These are phyloP conservation scores for Pyrenophora graminea DNA, from an alignment of 2,329 filamentous ascomycete species.

Conservation along the genomic window DNA sequence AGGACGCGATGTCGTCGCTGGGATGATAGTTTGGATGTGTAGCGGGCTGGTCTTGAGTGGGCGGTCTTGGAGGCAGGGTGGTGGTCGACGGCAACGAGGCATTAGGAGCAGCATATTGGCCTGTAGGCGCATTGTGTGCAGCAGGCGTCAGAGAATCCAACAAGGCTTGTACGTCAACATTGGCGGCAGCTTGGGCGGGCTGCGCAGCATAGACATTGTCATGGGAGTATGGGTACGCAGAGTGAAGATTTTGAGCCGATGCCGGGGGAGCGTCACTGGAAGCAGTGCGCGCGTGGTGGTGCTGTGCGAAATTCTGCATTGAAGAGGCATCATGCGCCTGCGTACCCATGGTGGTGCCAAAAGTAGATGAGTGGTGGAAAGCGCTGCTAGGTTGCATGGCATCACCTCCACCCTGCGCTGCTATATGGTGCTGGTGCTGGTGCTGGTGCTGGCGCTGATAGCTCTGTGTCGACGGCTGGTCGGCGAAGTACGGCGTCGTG, in stretches of 20 bases:
- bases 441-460: slow-evolving; percentile 26
- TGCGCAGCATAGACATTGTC: slow-evolving; percentile 42
- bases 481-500: slow-evolving; percentile 38
- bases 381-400: slow-evolving; percentile 1
- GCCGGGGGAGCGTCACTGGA: slow-evolving; percentile 43
- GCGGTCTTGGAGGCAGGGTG: slow-evolving; percentile 54
- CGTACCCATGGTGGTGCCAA: slow-evolving; percentile 24
- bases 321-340: slow-evolving; percentile 45
- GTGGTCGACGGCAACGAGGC: slow-evolving; percentile 46
- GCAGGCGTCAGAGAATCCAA: slow-evolving; percentile 50
- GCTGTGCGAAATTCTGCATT: slow-evolving; percentile 45
- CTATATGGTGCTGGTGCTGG: slow-evolving; percentile 13
- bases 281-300: slow-evolving; percentile 36
- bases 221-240: slow-evolving; percentile 41
- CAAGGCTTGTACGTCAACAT: slow-evolving; percentile 53
- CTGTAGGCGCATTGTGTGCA: slow-evolving; percentile 34
- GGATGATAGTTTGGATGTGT: slow-evolving; percentile 55
- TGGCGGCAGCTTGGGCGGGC: slow-evolving; percentile 34
- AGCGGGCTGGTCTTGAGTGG: slow-evolving; percentile 54
- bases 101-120: slow-evolving; percentile 43
- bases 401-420: slow-evolving; percentile 26
- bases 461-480: slow-evolving; percentile 23
- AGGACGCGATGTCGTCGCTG: slow-evolving; percentile 55
- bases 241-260: slow-evolving; percentile 34
- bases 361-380: too few species aligned